Evolutionary conservation across 1,284 basidiomycete genomes (phyloP).

Genomic region (Xerocomus cyaneibrunnescens): DNA sequence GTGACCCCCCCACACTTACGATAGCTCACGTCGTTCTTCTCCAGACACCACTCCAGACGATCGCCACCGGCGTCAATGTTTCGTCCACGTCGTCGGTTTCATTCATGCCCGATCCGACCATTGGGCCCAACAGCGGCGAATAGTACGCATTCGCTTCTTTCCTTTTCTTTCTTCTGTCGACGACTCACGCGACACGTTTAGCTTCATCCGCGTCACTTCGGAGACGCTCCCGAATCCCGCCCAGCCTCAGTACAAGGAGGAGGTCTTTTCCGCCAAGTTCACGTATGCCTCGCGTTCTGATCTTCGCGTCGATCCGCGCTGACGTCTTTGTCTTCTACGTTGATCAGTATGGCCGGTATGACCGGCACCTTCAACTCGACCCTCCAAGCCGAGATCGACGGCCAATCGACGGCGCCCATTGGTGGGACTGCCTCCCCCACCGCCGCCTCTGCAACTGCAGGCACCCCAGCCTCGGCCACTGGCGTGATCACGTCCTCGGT

Average conservation of each 20-base stretch:
- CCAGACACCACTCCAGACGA: conserved; percentile 66
- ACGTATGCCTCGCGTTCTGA: conserved; percentile 40
- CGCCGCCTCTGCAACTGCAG: background rate
- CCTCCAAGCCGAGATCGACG: conserved; percentile 55
- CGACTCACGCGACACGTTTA: background rate
- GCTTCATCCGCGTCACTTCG: conserved; percentile 77
- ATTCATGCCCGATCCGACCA: conserved; percentile 59
- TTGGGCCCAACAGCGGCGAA: conserved; percentile 57
- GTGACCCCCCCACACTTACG: too few relatives aligned
- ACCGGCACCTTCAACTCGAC: conserved; percentile 58
- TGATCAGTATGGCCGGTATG: conserved; percentile 57
- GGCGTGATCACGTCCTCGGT: background rate
- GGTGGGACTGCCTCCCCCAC: conserved; percentile 30
- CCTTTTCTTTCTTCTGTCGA: background rate
- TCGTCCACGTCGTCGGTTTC: conserved; percentile 47
- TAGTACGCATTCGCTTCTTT: conserved; percentile 51
- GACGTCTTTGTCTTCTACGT: background rate
- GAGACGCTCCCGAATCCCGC: conserved; percentile 48
- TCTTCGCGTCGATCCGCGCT: background rate
- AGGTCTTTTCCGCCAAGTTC: conserved; percentile 85
- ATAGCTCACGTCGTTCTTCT: too few relatives aligned
- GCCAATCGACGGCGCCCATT: conserved; percentile 56
- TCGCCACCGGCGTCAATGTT: conserved; percentile 62
- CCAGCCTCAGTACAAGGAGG: conserved; percentile 53
- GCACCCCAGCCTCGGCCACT: background rate